Evolutionary conservation across 2,329 filamentous ascomycete species (phyloP), one percentile per base, ranked within the genome.

Genomic region (Diaporthe caulivora): DNA sequence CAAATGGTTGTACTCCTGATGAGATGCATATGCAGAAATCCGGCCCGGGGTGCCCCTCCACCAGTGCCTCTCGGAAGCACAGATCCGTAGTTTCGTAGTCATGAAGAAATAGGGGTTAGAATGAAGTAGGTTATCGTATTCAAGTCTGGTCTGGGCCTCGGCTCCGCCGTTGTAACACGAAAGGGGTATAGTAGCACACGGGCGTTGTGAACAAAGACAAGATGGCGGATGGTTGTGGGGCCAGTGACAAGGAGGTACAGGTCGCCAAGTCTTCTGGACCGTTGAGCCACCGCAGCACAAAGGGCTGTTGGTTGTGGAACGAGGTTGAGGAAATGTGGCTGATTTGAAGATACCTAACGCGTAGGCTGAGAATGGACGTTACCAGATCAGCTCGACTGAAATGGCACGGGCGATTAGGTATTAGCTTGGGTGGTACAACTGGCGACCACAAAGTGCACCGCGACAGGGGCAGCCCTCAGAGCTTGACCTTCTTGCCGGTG

Each of bases 401-500:
- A 26, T 67, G 31, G 62, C 31, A 53, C 21, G 18, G 15, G 31
- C 53, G 31, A 67, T 65, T 67, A 67, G 44, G 47, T 53, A 53
- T 67, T 67, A 67, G 62, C 49, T 67, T 67, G 62, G 47, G 17
- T 15, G 44, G 21, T 65, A 37, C 31, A 40, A 40, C 17, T 67
- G 31, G 47, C 47, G n/a, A 29, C 29, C 47, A 31, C 13, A 26
- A 2, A n/a, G 17, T 40, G 47, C 47, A 60, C 64, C 44, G 51
- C 31, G 26, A 37, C 21, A 44, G 26, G 65, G 11, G 18, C 21
- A 62, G 55, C 15, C 7, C 51, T 81, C 82, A 90, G 62, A 91
- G 82, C 83, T 89, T 90, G 79, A 91, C 87, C 79, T 87, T 87
- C 75, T 89, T 84, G 40, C 91, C 91, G 0, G 90, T 92, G 58